Evolutionary conservation across 1,284 basidiomycete species (phyloP).

Genomic region (Clitocybe nebularis): DNA sequence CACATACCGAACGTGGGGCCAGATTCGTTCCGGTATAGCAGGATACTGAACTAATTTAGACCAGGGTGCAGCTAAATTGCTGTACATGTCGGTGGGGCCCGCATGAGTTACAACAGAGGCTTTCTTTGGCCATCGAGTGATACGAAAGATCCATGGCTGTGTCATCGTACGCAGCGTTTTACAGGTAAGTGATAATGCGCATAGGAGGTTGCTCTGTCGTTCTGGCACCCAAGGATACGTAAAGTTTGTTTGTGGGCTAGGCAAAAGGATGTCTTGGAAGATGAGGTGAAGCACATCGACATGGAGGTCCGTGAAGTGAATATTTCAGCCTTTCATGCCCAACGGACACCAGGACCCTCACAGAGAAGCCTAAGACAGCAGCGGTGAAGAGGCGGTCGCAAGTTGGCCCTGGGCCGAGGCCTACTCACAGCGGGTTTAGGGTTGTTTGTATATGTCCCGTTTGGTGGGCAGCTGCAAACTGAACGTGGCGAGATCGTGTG

Average conservation of each 20-base stretch:
- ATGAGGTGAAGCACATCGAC: not conserved
- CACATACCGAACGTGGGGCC: not conserved
- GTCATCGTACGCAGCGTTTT: not conserved
- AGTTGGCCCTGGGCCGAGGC: too few species aligned
- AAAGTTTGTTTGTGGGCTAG: not conserved
- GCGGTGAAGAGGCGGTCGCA: too few species aligned
- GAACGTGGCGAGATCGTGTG: too few species aligned
- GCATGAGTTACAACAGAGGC: not conserved
- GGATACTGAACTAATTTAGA: not conserved
- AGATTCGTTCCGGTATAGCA: not conserved
- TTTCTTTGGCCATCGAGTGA: not conserved
- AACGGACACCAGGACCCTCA: too few species aligned
- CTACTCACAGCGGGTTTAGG: too few species aligned
- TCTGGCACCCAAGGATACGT: not conserved
- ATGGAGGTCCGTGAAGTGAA: not conserved
- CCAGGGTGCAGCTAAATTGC: not conserved
- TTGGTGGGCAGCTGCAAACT: too few species aligned
- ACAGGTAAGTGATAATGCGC: not conserved
- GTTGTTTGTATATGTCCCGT: too few species aligned
- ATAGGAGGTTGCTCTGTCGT: not conserved
- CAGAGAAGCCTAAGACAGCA: too few species aligned
- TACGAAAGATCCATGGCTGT: not conserved
- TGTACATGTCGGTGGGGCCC: not conserved
- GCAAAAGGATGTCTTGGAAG: not conserved
- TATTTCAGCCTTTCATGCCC: too few species aligned